Percentiles rank a stretch among this genome's conserved stretches.
Conservation (phyloP, 345 rosid genomes). For the Gossypioides kirkii region DNA sequence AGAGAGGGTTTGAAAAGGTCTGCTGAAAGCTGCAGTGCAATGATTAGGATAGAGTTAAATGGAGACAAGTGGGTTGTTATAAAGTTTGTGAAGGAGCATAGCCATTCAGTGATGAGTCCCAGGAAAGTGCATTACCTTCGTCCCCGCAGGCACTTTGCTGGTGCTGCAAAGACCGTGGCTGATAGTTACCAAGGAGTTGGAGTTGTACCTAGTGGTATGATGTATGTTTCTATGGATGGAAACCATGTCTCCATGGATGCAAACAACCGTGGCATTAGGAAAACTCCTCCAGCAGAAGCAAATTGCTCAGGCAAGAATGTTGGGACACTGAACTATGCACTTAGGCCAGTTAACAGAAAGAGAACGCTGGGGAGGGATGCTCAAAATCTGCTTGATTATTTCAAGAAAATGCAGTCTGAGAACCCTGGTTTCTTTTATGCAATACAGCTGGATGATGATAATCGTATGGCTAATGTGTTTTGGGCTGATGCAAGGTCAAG, state of each 20-base stretch:
- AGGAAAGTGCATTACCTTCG: slow-evolving; percentile 64
- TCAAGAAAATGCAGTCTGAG: slow-evolving; percentile 95
- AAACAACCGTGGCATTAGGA: slow-evolving; percentile 44
- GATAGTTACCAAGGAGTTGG: slow-evolving; percentile 45
- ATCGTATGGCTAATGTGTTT: slow-evolving; percentile 82
- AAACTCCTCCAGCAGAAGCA: slow-evolving; percentile 30
- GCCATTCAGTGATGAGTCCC: slow-evolving; percentile 50
- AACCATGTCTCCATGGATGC: slow-evolving; percentile 41
- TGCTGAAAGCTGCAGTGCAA: slow-evolving; percentile 59
- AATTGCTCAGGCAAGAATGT: slow-evolving; percentile 32
- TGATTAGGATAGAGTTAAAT: slow-evolving; percentile 67
- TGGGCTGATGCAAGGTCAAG: slow-evolving; percentile 98
- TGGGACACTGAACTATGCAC: slow-evolving; percentile 33
- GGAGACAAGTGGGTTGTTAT: slow-evolving; percentile 75
- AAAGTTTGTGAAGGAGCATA: slow-evolving; percentile 73
- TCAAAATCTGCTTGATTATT: slow-evolving; percentile 81
- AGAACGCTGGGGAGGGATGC: slow-evolving; percentile 84
- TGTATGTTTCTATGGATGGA: slow-evolving; percentile 81
- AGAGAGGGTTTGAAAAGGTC: slow-evolving; percentile 61
- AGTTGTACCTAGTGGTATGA: slow-evolving; percentile 68
- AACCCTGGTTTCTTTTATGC: slow-evolving; percentile 98
- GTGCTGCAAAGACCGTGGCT: slow-evolving; percentile 39
- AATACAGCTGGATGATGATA: slow-evolving; percentile 87
- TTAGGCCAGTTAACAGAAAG: slow-evolving; percentile 41
- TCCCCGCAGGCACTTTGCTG: slow-evolving; percentile 85